Base-by-base conservation (phyloP, 2,329 filamentous ascomycete species). In the Xylariaceae sp. region DNA sequence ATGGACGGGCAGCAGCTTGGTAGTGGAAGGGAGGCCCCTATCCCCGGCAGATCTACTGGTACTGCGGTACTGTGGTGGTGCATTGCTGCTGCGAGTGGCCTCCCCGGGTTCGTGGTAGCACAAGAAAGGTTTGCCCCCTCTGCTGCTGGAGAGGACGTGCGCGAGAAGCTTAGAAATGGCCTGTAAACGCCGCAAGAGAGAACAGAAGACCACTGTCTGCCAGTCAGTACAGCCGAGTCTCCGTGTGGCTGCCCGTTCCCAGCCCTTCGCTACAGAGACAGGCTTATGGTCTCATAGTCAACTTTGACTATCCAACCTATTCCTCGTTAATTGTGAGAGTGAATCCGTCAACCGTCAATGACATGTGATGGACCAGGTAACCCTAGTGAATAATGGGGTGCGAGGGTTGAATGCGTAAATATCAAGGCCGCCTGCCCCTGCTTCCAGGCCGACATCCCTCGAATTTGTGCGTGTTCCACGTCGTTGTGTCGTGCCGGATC, bases 401-500 rank as follows among this genome's bases (percentile, higher is more conserved):
- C n/a, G n/a, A n/a, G n/a, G n/a, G n/a, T n/a, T n/a, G n/a, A n/a
- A n/a, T n/a, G n/a, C n/a, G n/a, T n/a, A n/a, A n/a, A n/a, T n/a
- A n/a, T n/a, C n/a, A n/a, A n/a, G 12, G 28, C 12, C 12, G 12
- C 28, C 28, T 12, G 12, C 6, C 37, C 17, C 17, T 40, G 19
- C 17, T n/a, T 40, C 9, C 40, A 28, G 34, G 44, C 24, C 39
- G 39, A 26, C 28, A 58, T 19, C 31, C 40, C 37, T 52, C 43
- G 41, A 58, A 45, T 54, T 44, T 60, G 47, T 45, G 44, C 44
- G 55, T 31, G 58, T 63, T 58, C 49, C 51, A 63, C 44, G 23
- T 43, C 52, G 41, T 48, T 28, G 45, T 54, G 49, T 56, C 57
- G 62, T 61, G 56, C 62, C 53, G 51, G 48, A 66, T 68, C 61